These are phyloP conservation scores for Brettanomyces naardenensis DNA, from an alignment of 805 yeast species.

Conservation along the genomic window DNA sequence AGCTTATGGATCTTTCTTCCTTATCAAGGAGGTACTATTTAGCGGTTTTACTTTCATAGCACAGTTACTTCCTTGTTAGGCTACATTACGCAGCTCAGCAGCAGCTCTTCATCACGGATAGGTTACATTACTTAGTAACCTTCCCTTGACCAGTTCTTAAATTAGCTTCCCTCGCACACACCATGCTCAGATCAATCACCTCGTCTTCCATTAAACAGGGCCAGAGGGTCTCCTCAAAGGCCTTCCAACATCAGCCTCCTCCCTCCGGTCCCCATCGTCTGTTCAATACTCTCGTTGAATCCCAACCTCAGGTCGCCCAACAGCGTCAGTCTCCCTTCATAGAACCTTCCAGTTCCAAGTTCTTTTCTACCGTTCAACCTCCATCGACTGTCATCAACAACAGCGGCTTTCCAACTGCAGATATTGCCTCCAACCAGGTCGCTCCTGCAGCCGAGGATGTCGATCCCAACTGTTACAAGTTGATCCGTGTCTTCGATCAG, in stretches of 20 bases:
- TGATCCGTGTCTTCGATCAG: slow-evolving; percentile 43
- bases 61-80: no score
- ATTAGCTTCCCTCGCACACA: no score
- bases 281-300: slow-evolving; percentile 16
- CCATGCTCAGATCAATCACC: slow-evolving; percentile 26
- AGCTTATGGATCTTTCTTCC: no score
- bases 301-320: slow-evolving; percentile 5
- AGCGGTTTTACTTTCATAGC: no score
- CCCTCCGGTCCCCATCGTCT: slow-evolving; percentile 12
- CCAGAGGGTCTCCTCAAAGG: slow-evolving; percentile 26
- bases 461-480: slow-evolving; percentile 34
- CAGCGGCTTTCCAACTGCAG: no score
- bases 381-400: background rate
- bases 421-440: background rate
- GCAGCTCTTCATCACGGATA: no score
- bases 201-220: slow-evolving; percentile 24
- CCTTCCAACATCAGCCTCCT: slow-evolving; percentile 22
- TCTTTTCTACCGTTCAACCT: slow-evolving; percentile 2
- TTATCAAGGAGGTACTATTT: no score
- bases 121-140: no score
- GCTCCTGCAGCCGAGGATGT: background rate
- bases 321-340: slow-evolving; percentile 3
- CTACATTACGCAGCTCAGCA: no score
- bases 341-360: background rate
- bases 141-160: no score